These are phyloP conservation scores for Aspergillus fijiensis DNA, from an alignment of 2,329 filamentous ascomycete genomes.

Conservation along the genomic window DNA sequence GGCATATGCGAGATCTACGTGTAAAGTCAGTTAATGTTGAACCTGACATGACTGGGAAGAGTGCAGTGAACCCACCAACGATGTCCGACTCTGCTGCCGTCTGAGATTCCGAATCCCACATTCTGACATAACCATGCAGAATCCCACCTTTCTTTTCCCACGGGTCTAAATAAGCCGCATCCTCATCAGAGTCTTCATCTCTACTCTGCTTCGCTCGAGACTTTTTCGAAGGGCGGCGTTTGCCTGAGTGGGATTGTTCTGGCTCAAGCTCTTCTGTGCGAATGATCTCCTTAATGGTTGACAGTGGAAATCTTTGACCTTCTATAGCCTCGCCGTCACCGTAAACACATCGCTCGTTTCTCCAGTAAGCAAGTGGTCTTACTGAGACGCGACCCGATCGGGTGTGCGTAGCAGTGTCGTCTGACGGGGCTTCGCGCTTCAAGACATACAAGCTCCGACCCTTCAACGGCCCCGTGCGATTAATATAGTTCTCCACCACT, in stretches of 20 bases:
- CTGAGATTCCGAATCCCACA: slow-evolving; percentile 44
- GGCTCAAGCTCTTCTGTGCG: slow-evolving; percentile 64
- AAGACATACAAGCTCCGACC: slow-evolving; percentile 52
- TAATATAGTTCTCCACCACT: slow-evolving; percentile 46
- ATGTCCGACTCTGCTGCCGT: slow-evolving; percentile 40
- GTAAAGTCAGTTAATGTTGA: not conserved
- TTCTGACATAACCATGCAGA: slow-evolving; percentile 45
- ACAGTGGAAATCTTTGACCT: slow-evolving; percentile 61
- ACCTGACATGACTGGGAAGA: not conserved
- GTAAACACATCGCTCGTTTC: slow-evolving; percentile 74
- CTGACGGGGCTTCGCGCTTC: slow-evolving; percentile 52
- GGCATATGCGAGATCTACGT: slow-evolving; percentile 60
- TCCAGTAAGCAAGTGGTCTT: slow-evolving; percentile 80
- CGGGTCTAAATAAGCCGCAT: slow-evolving; percentile 40
- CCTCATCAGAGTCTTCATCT: slow-evolving; percentile 41
- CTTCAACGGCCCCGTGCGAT: slow-evolving; percentile 46
- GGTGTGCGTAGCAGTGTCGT: slow-evolving; percentile 60
- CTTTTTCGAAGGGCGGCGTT: slow-evolving; percentile 37
- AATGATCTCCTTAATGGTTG: slow-evolving; percentile 73
- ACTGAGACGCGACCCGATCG: slow-evolving; percentile 77
- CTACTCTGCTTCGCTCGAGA: slow-evolving; percentile 35
- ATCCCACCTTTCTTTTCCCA: slow-evolving; percentile 48
- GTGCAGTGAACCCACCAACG: slow-evolving; percentile 32
- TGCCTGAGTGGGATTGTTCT: slow-evolving; percentile 39
- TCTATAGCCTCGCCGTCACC: slow-evolving; percentile 60